Evolutionary conservation across 1,284 basidiomycete species (phyloP), one percentile per base, ranked within the genome.

Genomic region (Malassezia furfur): DNA sequence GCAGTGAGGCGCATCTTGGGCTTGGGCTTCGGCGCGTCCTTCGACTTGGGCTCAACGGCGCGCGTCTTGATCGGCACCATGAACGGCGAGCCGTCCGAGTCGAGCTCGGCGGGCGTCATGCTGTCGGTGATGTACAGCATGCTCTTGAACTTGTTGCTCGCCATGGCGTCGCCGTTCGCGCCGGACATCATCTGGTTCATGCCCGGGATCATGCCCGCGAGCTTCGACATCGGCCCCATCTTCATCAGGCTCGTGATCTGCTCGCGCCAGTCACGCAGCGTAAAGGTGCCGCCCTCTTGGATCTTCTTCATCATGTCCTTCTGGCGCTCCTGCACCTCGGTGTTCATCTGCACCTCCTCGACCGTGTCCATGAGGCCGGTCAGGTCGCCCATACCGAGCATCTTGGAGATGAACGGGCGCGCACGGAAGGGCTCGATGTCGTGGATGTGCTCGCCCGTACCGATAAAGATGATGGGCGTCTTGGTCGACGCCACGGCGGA

Each of bases 121-220:
- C 88, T 90, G 77, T 99, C 93, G 21, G 90, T 96, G 73, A 99
- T 96, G 79, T 87, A 98, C 64, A 96, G 87, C 88, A 99, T 91
- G 60, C 91, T 85, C 78, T 96, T 96, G 84, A 99, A 86, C 63
- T 83, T 77, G 4, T 72, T 63, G 1, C 87, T 85, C 35, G 88
- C 89, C 70, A 96, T 93, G 73, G 94, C 91, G 71, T 90, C 88
- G 30, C 85, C 85, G 37, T 88, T 91, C 7, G 67, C 73, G n/a
- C 63, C 67, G 38, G 72, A 70, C 54, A 96, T 81, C 73, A 98
- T 80, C 38, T 89, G 88, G 62, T 87, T 85, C 66, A 99, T 82
- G 31, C 93, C 93, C 3, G 93, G 93, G 59, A 99, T 98, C 91
- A 98, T 98, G 19, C 88, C 91, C 14, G 93, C 91, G 66, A 99